Base-by-base conservation (phyloP, 2,329 filamentous ascomycete species). In the Hymenoscyphus linearis region DNA sequence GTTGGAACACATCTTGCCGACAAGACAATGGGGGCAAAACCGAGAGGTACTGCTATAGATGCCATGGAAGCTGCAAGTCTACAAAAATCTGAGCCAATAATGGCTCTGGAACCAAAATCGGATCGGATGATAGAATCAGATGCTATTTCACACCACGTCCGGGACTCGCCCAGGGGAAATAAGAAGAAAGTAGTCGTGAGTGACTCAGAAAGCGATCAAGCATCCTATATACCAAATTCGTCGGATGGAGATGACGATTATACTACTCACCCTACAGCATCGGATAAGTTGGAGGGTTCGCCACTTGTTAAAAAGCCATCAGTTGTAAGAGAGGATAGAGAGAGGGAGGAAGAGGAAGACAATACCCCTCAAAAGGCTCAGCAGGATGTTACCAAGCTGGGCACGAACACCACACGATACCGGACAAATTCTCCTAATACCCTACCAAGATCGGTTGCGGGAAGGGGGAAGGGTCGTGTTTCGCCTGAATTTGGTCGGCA, bases 11-110 rank as follows among this genome's bases (percentile, higher is more conserved):
- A 76, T 63, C 68, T 80, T 18, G 70, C 76, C 3, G 69, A 82
- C 62, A 85, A 83, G 13, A 83, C 80, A 10, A 76, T 86, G 67
- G 77, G 77, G 12, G 79, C 81, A 63, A 75, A 81, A 67, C 74
- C 79, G 1, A 80, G 74, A 60, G 82, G 79, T 3, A 78, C 80
- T 2, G 76, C 77, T 6, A 73, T 84, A 4, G 75, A 78, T 63
- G 65, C 64, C 12, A 64, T 69, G 68, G 65, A 70, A 55, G 60
- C 66, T 62, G 56, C 65, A 60, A 58, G 65, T 18, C 35, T 53
- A 31, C 59, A 61, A 13, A 13, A 50, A 37, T 31, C 54, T 5
- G 50, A 56, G 34, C n/a, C 52, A 27, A 31, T 64, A 16, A 53
- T 55, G 7, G 13, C 22, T 2, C 34, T 64, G 55, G 58, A 50